phyloP scores from a whole-genome alignment of 768 basidiomycete genomes.

The Gloeophyllum trabeum region DNA sequence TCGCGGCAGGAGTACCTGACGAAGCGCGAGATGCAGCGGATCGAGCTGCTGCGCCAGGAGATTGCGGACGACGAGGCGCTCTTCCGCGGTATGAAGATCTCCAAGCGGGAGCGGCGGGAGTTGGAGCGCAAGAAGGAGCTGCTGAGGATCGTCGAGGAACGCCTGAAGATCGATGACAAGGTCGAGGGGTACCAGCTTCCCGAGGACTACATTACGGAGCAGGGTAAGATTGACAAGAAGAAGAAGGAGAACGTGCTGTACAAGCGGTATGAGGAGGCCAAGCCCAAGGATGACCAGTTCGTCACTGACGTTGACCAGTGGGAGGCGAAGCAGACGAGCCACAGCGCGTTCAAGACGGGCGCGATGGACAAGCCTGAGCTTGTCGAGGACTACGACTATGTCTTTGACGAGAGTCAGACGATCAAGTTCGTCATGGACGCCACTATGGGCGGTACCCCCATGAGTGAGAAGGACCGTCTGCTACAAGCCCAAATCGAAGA shows the following conservation, averaged over 20 bases:
- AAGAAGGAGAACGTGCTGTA: constrained; percentile 90
- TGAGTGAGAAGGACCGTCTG: constrained; percentile 79
- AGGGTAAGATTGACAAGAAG: constrained; percentile 96
- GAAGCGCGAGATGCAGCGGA: constrained; percentile 92
- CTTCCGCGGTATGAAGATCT: constrained; percentile 84
- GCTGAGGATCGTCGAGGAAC: constrained; percentile 84
- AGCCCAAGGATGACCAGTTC: constrained; percentile 83
- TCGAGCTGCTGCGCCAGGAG: constrained; percentile 86
- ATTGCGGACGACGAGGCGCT: constrained; percentile 91
- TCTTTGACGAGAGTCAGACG: constrained; percentile 96
- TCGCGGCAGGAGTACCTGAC: constrained; percentile 94
- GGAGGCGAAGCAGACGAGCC: constrained; percentile 85
- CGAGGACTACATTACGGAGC: constrained; percentile 96
- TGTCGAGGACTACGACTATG: constrained; percentile 88
- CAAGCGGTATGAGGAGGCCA: constrained; percentile 89
- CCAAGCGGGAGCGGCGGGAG: constrained; percentile 72
- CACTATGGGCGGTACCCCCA: constrained; percentile 50
- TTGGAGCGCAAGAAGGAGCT: constrained; percentile 89
- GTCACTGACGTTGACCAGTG: constrained; percentile 96
- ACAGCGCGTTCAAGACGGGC: constrained; percentile 84
- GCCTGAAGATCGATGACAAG: constrained; percentile 89
- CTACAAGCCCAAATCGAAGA: constrained; percentile 85
- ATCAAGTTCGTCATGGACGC: constrained; percentile 90
- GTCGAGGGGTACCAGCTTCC: constrained; percentile 95
- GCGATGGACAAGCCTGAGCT: constrained; percentile 82